Conservation (phyloP, 179 eudicot species). For the Spinacia oleracea region DNA sequence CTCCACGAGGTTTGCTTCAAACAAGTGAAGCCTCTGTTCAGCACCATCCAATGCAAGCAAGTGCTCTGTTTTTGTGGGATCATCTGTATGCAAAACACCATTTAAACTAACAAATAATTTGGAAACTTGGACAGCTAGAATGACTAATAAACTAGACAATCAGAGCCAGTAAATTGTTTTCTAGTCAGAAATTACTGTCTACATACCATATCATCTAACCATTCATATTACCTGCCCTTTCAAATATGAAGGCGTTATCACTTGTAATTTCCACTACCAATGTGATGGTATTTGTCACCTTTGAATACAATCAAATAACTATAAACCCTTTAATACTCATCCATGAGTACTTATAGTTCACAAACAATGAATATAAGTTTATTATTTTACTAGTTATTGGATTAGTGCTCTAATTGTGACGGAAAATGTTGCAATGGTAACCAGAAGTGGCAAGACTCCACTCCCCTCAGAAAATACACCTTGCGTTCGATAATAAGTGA, state of each 20-base stretch:
- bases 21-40: conserved; percentile 39
- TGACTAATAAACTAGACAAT: neutral
- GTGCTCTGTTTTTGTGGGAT: conserved; percentile 42
- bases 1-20: conserved; percentile 41
- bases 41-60: conserved; percentile 48
- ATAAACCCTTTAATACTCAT: neutral
- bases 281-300: too few relatives aligned
- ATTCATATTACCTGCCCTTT: too few relatives aligned
- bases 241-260: too few relatives aligned
- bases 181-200: too few relatives aligned
- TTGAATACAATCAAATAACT: neutral
- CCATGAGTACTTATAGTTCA: too few relatives aligned
- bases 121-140: neutral
- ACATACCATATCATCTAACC: neutral
- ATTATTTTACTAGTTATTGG: too few relatives aligned
- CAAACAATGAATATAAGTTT: neutral
- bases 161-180: too few relatives aligned
- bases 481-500: too few relatives aligned
- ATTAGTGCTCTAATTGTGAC: neutral
- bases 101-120: neutral
- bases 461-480: too few relatives aligned
- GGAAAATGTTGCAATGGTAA: too few relatives aligned
- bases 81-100: conserved; percentile 28
- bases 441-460: neutral
- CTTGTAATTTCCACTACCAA: too few relatives aligned